Evolutionary conservation across 352 stramenopile genomes (phyloP), one percentile per base, ranked within the genome.

Genomic region (Nothophytophthora sp.): DNA sequence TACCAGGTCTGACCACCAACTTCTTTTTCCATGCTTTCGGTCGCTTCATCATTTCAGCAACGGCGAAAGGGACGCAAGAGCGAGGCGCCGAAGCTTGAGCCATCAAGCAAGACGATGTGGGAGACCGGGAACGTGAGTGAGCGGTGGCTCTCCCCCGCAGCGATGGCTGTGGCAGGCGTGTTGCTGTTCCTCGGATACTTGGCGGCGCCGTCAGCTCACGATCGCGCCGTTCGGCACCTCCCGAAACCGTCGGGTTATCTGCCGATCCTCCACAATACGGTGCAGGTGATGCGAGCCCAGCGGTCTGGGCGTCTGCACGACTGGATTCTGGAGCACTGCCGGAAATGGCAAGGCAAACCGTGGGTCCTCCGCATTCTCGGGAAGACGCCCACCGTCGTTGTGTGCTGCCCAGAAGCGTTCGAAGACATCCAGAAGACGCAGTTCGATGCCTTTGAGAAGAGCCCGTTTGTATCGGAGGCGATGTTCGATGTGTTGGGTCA

Each of bases 381-480:
- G 0, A 67, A 62, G 9, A 38, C 61, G 11, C 71, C 71, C 5
- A 53, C 29, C 3, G 42, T 88, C 22, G 67, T 90, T 12, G 29
- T 90, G n/a, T 72, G 61, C 29, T 66, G 63, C 22, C 59, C 68
- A 4, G 50, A 70, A 50, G 59, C 60, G 1, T 81, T 87, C 24
- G 74, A 90, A 40, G 74, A 87, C 50, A 63, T 86, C 18, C 52
- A 76, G 42, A 80, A 80, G 61, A 83, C 55, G 24, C 72, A 90
- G 24, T 95, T 95, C 39, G 73, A 91, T 32, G 67, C 70, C 4
- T 96, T 94, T 35, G 68, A 72, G 19, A 95, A 96, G 60, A 86
- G 81, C 8, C 46, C 49, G 0, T 59, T 60, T 12, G 59, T 79
- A 1, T 56, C 58, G 1, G 47, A 67, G 28, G 63, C 81, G 8